Evolutionary conservation across 2,329 filamentous ascomycete genomes (phyloP), one percentile per base, ranked within the genome.

Genomic region (Akanthomyces lecanii): DNA sequence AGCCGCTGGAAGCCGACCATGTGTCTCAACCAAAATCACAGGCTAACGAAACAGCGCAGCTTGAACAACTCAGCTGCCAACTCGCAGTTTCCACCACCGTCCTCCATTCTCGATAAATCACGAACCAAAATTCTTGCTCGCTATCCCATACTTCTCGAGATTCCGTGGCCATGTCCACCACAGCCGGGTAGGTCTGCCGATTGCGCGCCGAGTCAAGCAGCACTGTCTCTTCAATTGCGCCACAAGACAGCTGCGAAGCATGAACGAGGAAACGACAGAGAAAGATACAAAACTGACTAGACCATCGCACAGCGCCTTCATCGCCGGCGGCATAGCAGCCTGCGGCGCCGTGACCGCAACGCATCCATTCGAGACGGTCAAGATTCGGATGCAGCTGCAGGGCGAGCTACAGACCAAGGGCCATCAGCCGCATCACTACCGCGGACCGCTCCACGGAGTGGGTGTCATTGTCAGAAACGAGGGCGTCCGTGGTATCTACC

Each of bases 311-410:
- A 87, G 93, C 69, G 91, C 92, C 66, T 99, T 99, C 81, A 87
- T 98, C 71, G 94, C 95, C 63, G 95, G 95, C 74, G 95, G 95
- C 74, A 90, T 99, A 73, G 95, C 95, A 73, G 95, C 95, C 68
- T 98, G 94, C 79, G 95, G 95, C 73, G 95, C 95, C 67, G 95
- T 99, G 63, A 98, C 94, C 47, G 93, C 96, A 68, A 98, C 95
- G 57, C 95, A 99, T 78, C 93, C 93, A 63, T 98, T 98, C 79
- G 95, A 99, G 79, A 98, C 94, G 14, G 92, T 99, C 75, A 99
- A 99, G 85, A 98, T 98, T 74, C 90, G 93, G 71, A 87, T 99
- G 85, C 95, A 99, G 80, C 78, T 99, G 62, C 95, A 99, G 77
- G 95, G 95, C 76, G 95, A 99, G 77, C 85, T 99, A 62, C 92